phyloP scores from a whole-genome alignment of 305 asterid genomes.

The Andrographis paniculata region DNA sequence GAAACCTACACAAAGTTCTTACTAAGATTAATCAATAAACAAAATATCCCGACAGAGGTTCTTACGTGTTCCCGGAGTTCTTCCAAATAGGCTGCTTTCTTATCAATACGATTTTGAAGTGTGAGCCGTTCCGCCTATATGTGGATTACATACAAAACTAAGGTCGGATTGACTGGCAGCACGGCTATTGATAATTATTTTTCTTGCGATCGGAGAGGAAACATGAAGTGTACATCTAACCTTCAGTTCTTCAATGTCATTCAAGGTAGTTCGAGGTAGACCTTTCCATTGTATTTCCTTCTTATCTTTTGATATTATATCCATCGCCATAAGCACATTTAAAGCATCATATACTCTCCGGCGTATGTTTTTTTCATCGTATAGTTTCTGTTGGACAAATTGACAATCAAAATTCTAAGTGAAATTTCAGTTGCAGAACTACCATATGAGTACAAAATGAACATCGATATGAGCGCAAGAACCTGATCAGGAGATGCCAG shows the following conservation, averaged over 20 bases:
- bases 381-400: constrained; percentile 65
- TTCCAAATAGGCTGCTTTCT: constrained; percentile 80
- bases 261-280: constrained; percentile 75
- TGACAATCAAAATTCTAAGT: constrained; percentile 11
- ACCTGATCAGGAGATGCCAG: constrained; percentile 85
- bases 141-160: background rate
- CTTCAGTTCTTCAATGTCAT: constrained; percentile 86
- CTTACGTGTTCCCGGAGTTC: constrained; percentile 94
- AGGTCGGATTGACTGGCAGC: constrained; percentile 6
- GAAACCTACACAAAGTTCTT: background rate
- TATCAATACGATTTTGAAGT: constrained; percentile 64
- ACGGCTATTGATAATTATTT: constrained; percentile 4
- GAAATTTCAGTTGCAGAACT: constrained; percentile 12
- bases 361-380: constrained; percentile 95
- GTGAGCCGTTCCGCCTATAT: constrained; percentile 69
- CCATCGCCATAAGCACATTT: constrained; percentile 98
- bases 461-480: constrained; percentile 16
- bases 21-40: too few relatives aligned
- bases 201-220: constrained; percentile 7
- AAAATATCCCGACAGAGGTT: constrained; percentile 6
- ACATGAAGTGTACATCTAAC: constrained; percentile 27
- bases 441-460: constrained; percentile 11
- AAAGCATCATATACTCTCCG: constrained; percentile 96
- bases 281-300: constrained; percentile 99
- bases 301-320: constrained; percentile 92